phyloP scores from a whole-genome alignment of 2,329 filamentous ascomycete genomes.

The Davidsoniella australis region DNA sequence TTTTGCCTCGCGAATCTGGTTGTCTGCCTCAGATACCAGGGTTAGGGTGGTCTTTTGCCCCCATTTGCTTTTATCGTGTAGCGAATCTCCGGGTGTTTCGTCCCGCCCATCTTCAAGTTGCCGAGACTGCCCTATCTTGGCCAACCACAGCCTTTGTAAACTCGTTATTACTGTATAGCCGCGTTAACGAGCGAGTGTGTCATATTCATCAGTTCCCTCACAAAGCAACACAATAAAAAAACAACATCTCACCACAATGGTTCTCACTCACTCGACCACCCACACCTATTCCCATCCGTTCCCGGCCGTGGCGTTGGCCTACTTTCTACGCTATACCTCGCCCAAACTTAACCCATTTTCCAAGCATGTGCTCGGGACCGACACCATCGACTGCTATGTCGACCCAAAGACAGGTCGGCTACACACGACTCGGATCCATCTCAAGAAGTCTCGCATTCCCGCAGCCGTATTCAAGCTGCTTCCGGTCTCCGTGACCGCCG shows the following conservation, averaged over 20 bases:
- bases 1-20: no score
- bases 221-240: not conserved
- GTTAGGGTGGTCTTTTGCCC: no score
- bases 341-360: slow-evolving; percentile 59
- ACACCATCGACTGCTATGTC: slow-evolving; percentile 59
- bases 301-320: slow-evolving; percentile 71
- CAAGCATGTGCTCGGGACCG: slow-evolving; percentile 65
- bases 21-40: no score
- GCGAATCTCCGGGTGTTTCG: no score
- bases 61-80: no score
- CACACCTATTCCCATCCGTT: slow-evolving; percentile 68
- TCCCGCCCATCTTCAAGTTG: no score
- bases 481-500: slow-evolving; percentile 51
- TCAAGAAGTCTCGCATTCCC: slow-evolving; percentile 67
- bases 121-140: no score
- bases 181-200: no score
- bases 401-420: slow-evolving; percentile 59
- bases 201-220: not conserved
- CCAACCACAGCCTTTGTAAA: no score
- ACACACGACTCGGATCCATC: slow-evolving; percentile 61
- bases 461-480: slow-evolving; percentile 59
- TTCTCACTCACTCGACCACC: slow-evolving; percentile 46
- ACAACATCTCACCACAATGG: slow-evolving; percentile 27
- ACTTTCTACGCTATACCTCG: slow-evolving; percentile 71
- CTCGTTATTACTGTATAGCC: no score